Conservation (phyloP, 2,329 filamentous ascomycete genomes). For the Paecilomyces sp. region DNA sequence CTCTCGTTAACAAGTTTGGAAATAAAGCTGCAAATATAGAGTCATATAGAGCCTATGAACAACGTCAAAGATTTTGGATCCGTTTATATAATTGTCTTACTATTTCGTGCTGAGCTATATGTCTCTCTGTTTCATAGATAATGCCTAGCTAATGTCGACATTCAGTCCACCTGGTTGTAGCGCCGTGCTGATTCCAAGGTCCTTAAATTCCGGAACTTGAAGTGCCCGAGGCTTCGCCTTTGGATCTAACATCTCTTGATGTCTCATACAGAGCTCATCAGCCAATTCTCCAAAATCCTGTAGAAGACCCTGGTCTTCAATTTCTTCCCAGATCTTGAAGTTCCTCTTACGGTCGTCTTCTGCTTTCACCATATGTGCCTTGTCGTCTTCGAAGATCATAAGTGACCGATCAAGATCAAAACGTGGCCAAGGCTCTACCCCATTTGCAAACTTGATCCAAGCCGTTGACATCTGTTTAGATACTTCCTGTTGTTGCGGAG, state of each 20-base stretch:
- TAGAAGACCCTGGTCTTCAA: neutral
- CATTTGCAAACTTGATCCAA: neutral
- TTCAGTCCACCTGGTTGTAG: neutral
- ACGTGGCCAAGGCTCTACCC: neutral
- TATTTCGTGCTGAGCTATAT: neutral
- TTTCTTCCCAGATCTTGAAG: neutral
- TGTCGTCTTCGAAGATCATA: neutral
- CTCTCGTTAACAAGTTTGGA: no score
- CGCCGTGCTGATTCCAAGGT: neutral
- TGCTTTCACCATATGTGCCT: neutral
- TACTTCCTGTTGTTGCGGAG: neutral
- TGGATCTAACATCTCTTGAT: neutral
- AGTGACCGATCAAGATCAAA: neutral
- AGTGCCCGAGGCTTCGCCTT: neutral
- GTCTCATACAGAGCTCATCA: neutral
- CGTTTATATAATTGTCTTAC: neutral
- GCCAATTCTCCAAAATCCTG: neutral
- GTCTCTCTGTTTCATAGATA: neutral
- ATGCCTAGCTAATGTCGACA: neutral
- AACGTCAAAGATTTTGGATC: no score
- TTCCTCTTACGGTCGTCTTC: neutral
- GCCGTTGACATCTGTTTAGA: neutral
- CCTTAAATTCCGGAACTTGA: neutral
- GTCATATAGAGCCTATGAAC: no score
- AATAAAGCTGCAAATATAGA: no score